Base-by-base conservation (phyloP, 352 stramenopile species). In the Globisporangium takayamanum region DNA sequence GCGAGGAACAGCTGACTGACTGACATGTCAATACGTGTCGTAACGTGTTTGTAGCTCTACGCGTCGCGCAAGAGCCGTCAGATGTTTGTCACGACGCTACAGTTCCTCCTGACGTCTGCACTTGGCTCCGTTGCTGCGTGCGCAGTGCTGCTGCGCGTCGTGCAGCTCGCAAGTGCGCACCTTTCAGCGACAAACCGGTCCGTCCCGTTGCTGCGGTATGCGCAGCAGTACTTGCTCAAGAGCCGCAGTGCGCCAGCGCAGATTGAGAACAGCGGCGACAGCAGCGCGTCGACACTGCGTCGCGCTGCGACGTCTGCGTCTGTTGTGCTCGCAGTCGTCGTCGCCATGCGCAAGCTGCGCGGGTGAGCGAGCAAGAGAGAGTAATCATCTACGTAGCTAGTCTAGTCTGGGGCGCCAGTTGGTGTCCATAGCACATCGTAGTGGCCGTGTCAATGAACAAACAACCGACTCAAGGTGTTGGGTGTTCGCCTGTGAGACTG, bases 61-160 rank as follows among this genome's bases (percentile, higher is more conserved):
- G 68, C 76, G 44, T 94, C 81, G 26, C 75, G 69, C 44, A 57
- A 69, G 25, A 90, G 81, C 55, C 79, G 84, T 8, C 79, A 65
- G 33, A 72, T 79, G 51, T 78, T 92, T 45, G 41, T 87, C 6
- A 70, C 68, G 11, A 73, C 87, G 49, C 47, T 84, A 20, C 81
- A 88, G 57, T 81, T 92, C 50, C 57, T 79, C 15, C 58, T 73
- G 1, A 66, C 79, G 26, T 89, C 81, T 4, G 73, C 80, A 10
- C 53, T 94, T 37, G 85, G 78, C 41, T 92, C 79, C 0, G 69
- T 92, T 30, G 84, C 84, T 7, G 83, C 75, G 36, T 77, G 70
- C 50, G 72, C 78, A 0, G 68, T 87, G 47, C 67, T 82, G 41
- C 55, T 88, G 26, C 78, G 78, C 16, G 52, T 82, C 8, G 54